phyloP scores from a whole-genome alignment of 768 basidiomycete species.

The Auricularia cornea region DNA sequence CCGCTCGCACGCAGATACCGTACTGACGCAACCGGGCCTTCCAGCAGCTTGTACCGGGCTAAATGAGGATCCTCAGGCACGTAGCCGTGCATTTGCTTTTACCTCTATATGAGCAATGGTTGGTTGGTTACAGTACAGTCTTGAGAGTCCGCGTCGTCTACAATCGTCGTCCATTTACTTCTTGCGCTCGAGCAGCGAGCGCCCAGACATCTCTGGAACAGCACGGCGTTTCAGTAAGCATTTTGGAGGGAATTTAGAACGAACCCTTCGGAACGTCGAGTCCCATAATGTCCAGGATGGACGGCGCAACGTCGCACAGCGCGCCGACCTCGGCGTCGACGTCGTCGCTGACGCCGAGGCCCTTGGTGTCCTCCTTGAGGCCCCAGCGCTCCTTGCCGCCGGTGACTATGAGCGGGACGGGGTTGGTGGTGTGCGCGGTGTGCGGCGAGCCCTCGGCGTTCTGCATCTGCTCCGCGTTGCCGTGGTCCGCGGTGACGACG shows the following conservation, averaged over 20 bases:
- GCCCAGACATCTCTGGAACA: slow-evolving; percentile 47
- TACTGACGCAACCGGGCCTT: too few relatives aligned
- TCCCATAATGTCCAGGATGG: slow-evolving; percentile 69
- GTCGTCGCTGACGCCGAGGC: slow-evolving; percentile 33
- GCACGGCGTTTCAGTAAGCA: too few relatives aligned
- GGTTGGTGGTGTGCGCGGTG: slow-evolving; percentile 86
- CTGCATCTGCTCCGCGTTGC: slow-evolving; percentile 93
- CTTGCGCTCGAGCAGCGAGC: slow-evolving; percentile 35
- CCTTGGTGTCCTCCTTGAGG: slow-evolving; percentile 45
- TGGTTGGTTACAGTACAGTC: background rate
- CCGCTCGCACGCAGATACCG: too few relatives aligned
- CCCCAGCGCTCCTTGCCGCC: slow-evolving; percentile 48
- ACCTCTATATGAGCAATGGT: background rate
- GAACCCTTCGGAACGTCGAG: slow-evolving; percentile 14
- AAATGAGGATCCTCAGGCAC: too few relatives aligned
- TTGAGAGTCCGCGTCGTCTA: background rate
- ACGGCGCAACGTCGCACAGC: slow-evolving; percentile 86
- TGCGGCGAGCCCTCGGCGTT: slow-evolving; percentile 77
- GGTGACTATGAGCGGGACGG: slow-evolving; percentile 85
- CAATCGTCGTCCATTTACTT: background rate
- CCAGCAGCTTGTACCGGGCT: too few relatives aligned
- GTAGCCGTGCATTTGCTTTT: background rate
- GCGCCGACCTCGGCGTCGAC: slow-evolving; percentile 51
- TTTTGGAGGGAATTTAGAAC: too few relatives aligned
- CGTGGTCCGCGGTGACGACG: slow-evolving; percentile 87